These are phyloP conservation scores for Amanita rubescens DNA, from an alignment of 768 basidiomycete genomes.

Conservation along the genomic window DNA sequence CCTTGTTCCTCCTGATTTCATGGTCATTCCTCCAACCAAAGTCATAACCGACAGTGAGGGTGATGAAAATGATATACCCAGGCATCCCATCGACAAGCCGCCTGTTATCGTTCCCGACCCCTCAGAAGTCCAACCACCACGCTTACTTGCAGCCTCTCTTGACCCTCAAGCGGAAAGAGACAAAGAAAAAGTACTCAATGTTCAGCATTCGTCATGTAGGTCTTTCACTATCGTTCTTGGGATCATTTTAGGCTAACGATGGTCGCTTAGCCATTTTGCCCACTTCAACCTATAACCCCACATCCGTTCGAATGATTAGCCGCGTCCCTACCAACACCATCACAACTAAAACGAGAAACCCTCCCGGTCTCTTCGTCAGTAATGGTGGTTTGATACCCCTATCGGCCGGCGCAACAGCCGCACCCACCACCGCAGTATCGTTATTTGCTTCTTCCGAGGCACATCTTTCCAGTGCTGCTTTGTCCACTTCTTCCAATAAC, in stretches of 20 bases:
- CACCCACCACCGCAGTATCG: constrained; percentile 5
- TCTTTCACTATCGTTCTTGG: neutral
- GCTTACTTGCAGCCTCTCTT: constrained; percentile 33
- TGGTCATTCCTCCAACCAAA: constrained; percentile 58
- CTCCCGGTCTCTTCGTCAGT: constrained; percentile 5
- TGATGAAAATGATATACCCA: constrained; percentile 15
- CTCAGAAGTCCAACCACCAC: constrained; percentile 27
- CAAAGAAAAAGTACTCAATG: neutral
- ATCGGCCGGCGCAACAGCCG: neutral
- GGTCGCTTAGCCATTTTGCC: neutral
- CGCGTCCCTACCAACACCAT: neutral
- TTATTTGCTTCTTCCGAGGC: constrained; percentile 3
- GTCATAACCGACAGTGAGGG: neutral
- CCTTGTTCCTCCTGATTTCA: constrained; percentile 75
- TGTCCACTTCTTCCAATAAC: neutral
- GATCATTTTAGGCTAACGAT: neutral
- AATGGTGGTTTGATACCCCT: constrained; percentile 3
- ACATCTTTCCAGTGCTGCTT: neutral
- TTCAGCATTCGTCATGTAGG: neutral
- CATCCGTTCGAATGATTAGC: neutral
- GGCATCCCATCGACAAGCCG: constrained; percentile 8
- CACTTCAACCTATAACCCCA: neutral
- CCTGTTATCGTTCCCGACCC: neutral
- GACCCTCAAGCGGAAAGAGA: constrained; percentile 18
- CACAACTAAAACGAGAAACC: neutral